Base-by-base conservation (phyloP, 345 rosid species). In the Noccaea caerulescens region DNA sequence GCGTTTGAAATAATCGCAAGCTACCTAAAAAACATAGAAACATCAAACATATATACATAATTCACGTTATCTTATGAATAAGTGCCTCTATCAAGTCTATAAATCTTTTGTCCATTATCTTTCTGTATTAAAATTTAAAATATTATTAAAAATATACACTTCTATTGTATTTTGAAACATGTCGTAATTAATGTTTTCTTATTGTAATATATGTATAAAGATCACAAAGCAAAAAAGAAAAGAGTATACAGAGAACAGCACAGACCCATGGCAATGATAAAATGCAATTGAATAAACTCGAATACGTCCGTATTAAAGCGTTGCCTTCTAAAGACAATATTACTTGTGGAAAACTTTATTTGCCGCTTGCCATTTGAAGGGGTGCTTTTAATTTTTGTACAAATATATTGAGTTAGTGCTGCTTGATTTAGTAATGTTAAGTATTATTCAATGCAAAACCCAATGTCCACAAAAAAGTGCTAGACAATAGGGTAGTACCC, bases 321-420 rank as follows among this genome's bases (percentile, higher is more conserved):
- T 49, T 27, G 50, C 54, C 53, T 61, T 39, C 14, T 37, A 58
- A 46, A 56, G 27, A 64, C 46, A 36, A 39, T 47, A 58, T 39
- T 33, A 13, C 52, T 60, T 27, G 66, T 34, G 33, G 25, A 74
- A 41, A 41, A 14, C 58, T 10, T 73, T 53, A 7, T 36, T 59
- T 50, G 55, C 37, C 49, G 12, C 50, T 75, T 51, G 69, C 78
- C 68, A 68, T 67, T 60, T 68, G 51, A 53, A 75, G 51, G 50
- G 50, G 16, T 53, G 69, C 63, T 61, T 60, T 68, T 23, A 45
- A 52, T 68, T 61, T 43, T 68, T 41, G 42, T 38, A 37, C 39
- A 58, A 66, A 65, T 41, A 66, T 50, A 18, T 38, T 60, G 18
- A 23, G 73, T 75, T 68, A 75, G 69, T 75, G 78, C 63, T 68